These are phyloP conservation scores for Moesziomyces sp. DNA, from an alignment of 1,284 basidiomycete species.

Conservation along the genomic window DNA sequence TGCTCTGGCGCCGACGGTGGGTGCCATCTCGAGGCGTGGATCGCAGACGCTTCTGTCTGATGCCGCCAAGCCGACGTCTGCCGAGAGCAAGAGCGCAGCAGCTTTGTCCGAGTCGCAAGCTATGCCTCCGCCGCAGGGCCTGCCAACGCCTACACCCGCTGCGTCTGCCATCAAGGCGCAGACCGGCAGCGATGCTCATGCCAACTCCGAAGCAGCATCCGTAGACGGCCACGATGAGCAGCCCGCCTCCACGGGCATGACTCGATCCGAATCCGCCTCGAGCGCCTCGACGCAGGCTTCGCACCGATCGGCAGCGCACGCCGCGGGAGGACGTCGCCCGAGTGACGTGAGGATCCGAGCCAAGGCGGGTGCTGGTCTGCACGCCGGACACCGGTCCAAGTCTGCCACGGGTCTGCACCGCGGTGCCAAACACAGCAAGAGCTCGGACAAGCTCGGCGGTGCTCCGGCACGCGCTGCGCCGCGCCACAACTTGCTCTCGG, in stretches of 20 bases:
- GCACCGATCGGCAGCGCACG: slow-evolving; percentile 25
- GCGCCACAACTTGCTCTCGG: slow-evolving; percentile 41
- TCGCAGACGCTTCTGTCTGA: slow-evolving; percentile 34
- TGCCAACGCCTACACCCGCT: slow-evolving; percentile 32
- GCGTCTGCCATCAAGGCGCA: slow-evolving; percentile 32
- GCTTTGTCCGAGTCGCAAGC: slow-evolving; percentile 7
- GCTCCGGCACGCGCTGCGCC: slow-evolving; percentile 25
- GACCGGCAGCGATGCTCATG: slow-evolving; percentile 6
- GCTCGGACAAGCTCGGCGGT: slow-evolving; percentile 33
- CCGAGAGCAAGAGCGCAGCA: not conserved
- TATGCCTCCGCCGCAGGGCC: slow-evolving; percentile 44
- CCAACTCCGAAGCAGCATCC: not conserved
- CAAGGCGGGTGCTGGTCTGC: slow-evolving; percentile 10
- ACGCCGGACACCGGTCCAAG: slow-evolving; percentile 42
- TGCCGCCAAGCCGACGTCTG: slow-evolving; percentile 1
- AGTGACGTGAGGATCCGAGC: slow-evolving; percentile 31
- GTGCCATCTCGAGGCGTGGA: slow-evolving; percentile 40
- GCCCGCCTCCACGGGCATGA: slow-evolving; percentile 26
- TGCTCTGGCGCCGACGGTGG: slow-evolving; percentile 37
- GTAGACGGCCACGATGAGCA: not conserved
- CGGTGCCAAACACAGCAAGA: slow-evolving; percentile 47
- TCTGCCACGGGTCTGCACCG: slow-evolving; percentile 43
- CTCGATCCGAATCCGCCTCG: slow-evolving; percentile 38
- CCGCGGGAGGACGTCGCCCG: slow-evolving; percentile 15
- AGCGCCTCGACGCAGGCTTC: slow-evolving; percentile 43